A percentile compares a stretch with the other conserved stretches of the same genome.
Conservation (phyloP, 352 stramenopile species). For the Globisporangium iwayamae region DNA sequence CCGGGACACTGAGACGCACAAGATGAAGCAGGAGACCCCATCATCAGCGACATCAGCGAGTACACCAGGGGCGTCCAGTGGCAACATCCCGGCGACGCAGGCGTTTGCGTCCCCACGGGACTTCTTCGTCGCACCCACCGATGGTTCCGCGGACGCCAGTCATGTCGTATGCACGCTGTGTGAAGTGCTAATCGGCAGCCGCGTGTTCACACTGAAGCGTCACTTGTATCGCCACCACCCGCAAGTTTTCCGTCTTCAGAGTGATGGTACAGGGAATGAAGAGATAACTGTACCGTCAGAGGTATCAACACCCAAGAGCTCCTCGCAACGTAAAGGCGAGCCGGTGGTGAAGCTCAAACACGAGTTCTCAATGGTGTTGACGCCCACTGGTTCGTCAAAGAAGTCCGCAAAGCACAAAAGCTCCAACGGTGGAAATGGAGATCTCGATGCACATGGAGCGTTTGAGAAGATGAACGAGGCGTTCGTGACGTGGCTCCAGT, state of each 20-base stretch:
- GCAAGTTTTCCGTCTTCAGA: constrained; percentile 34
- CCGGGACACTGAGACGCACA: not conserved
- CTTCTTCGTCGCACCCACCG: constrained; percentile 35
- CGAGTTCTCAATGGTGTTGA: not conserved
- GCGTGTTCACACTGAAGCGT: constrained; percentile 45
- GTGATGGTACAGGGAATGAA: not conserved
- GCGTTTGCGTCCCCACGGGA: constrained; percentile 42
- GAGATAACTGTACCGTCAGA: not conserved
- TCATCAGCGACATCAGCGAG: not conserved
- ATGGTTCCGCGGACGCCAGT: constrained; percentile 14
- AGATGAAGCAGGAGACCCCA: not conserved
- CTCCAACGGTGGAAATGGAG: not conserved
- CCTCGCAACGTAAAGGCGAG: not conserved
- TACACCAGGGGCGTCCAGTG: constrained; percentile 7
- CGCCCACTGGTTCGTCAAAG: not conserved
- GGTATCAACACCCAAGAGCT: not conserved
- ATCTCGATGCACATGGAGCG: not conserved
- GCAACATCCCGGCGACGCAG: constrained; percentile 36
- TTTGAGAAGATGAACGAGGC: constrained; percentile 24
- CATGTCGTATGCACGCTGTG: constrained; percentile 48
- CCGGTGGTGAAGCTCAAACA: constrained; percentile 19
- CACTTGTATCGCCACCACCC: constrained; percentile 45
- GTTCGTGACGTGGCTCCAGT: constrained; percentile 39
- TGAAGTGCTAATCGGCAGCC: constrained; percentile 38
- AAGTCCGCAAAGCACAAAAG: constrained; percentile 1